A percentile compares a stretch with the other conserved stretches of the same genome.
Conservation (phyloP, 768 basidiomycete species). For the Lyophyllum shimeji region DNA sequence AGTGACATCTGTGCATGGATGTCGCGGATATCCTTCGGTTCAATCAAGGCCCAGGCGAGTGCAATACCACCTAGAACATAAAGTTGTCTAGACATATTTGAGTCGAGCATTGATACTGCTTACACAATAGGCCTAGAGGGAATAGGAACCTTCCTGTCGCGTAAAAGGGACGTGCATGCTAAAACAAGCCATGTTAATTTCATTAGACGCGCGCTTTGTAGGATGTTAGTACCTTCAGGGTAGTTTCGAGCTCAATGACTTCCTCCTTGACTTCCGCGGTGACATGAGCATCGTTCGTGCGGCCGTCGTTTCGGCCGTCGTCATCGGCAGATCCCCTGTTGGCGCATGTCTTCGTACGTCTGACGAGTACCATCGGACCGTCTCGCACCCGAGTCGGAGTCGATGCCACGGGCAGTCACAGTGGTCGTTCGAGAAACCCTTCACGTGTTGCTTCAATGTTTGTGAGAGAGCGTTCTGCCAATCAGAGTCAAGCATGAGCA, state of each 20-base stretch:
- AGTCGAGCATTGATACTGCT: conserved; percentile 1
- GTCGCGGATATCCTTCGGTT: conserved; percentile 64
- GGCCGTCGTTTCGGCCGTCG: background rate
- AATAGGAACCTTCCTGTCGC: conserved; percentile 60
- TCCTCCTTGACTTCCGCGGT: conserved; percentile 11
- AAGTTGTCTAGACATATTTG: background rate
- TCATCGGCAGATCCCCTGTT: conserved; percentile 1
- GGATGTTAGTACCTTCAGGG: conserved; percentile 4
- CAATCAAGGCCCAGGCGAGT: conserved; percentile 63
- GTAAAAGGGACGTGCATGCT: conserved; percentile 26
- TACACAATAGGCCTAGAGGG: conserved; percentile 65
- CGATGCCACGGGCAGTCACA: too few species aligned
- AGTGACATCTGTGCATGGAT: conserved; percentile 68
- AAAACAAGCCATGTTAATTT: background rate
- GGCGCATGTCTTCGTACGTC: conserved; percentile 12
- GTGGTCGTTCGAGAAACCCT: background rate
- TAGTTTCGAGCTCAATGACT: conserved; percentile 24
- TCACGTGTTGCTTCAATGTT: too few species aligned
- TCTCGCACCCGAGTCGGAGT: background rate
- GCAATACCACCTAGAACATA: conserved; percentile 56
- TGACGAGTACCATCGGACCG: conserved; percentile 8
- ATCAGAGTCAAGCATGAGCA: background rate
- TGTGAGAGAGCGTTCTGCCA: background rate
- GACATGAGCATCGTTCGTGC: background rate
- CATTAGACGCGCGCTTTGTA: background rate